Conservation (phyloP, 2,329 filamentous ascomycete genomes). For the Phyllosticta capitalensis region DNA sequence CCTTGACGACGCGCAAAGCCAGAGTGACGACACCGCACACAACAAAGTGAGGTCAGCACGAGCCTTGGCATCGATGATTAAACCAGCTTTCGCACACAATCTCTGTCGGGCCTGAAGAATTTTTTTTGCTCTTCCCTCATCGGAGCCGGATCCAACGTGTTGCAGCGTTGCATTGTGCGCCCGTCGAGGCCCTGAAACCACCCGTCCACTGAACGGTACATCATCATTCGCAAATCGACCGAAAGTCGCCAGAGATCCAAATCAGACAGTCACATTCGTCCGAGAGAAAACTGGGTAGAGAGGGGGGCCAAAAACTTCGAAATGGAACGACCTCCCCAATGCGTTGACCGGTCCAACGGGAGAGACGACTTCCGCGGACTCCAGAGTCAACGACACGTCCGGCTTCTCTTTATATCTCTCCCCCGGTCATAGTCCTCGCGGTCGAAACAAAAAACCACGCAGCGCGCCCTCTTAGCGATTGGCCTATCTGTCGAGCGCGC, state of each 20-base stretch:
- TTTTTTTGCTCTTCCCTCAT: background rate
- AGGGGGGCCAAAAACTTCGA: too few relatives aligned
- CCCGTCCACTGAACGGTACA: background rate
- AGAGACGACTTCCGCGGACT: too few relatives aligned
- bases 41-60: background rate
- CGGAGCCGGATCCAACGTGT: background rate
- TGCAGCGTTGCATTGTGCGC: background rate
- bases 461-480: too few relatives aligned
- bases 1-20: background rate
- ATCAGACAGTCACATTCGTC: too few relatives aligned
- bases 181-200: background rate
- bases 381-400: too few relatives aligned
- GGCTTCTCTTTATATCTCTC: too few relatives aligned
- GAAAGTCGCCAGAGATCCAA: background rate
- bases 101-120: background rate
- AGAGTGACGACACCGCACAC: background rate
- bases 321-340: too few relatives aligned
- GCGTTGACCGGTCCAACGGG: too few relatives aligned
- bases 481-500: too few relatives aligned
- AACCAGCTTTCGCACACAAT: background rate
- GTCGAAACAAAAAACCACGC: too few relatives aligned
- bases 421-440: too few relatives aligned
- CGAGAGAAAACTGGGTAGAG: too few relatives aligned
- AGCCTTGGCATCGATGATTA: background rate
- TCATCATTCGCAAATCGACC: background rate